phyloP scores from a whole-genome alignment of 306 rosid genomes.

The Carpinus fangiana region DNA sequence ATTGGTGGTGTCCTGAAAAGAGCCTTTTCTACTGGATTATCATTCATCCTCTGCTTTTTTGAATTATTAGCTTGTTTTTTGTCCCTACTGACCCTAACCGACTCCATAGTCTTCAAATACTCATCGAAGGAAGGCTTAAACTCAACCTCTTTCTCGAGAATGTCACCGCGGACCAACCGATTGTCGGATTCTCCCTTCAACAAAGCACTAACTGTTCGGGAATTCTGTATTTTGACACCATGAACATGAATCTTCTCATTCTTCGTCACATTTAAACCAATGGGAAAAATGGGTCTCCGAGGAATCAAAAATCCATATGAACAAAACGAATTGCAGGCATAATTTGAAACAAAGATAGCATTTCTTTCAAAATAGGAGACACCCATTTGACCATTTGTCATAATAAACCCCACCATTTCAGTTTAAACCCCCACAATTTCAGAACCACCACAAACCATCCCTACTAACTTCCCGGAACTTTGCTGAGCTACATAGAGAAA shows the following conservation, averaged over 20 bases:
- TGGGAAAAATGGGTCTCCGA: constrained; percentile 37
- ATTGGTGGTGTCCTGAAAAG: constrained; percentile 22
- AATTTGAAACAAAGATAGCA: constrained; percentile 31
- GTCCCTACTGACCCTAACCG: constrained; percentile 44
- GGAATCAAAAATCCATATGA: constrained; percentile 35
- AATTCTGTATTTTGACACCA: constrained; percentile 23
- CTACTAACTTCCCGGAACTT: not conserved
- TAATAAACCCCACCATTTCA: constrained; percentile 30
- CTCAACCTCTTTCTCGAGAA: constrained; percentile 49
- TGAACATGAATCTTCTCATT: constrained; percentile 22
- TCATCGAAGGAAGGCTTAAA: constrained; percentile 83
- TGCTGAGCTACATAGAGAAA: not conserved
- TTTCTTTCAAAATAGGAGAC: constrained; percentile 38
- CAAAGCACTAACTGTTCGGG: constrained; percentile 39
- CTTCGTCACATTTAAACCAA: constrained; percentile 30
- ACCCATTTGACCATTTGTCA: constrained; percentile 41
- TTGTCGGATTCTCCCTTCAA: constrained; percentile 42
- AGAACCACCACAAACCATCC: constrained; percentile 2
- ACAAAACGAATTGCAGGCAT: constrained; percentile 26
- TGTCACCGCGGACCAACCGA: constrained; percentile 30
- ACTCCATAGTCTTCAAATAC: constrained; percentile 80
- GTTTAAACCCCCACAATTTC: constrained; percentile 14
- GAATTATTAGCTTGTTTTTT: constrained; percentile 25
- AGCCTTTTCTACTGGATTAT: constrained; percentile 25
- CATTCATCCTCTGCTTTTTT: constrained; percentile 30